Percentiles rank a stretch among this genome's conserved stretches.
These are phyloP conservation scores for Microstegium vimineum DNA, from an alignment of 176 grass and related monocot genomes.

Conservation along the genomic window DNA sequence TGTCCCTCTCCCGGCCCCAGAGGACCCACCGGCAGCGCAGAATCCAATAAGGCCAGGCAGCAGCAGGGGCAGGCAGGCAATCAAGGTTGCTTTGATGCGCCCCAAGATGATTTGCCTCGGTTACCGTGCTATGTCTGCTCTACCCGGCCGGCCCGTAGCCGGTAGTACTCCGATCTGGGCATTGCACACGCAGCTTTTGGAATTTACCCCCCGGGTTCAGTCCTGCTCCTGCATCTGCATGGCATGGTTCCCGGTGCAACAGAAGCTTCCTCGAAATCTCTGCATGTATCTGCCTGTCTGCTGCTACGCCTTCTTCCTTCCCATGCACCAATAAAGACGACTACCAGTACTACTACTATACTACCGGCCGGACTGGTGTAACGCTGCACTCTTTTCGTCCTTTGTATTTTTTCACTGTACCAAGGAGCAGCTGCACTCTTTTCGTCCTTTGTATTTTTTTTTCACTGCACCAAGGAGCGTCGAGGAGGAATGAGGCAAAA, in stretches of 20 bases:
- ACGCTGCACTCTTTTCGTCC: background rate
- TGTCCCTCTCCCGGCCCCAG: too few relatives aligned
- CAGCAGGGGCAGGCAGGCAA: too few relatives aligned
- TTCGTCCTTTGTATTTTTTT: background rate
- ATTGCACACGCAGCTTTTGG: constrained; percentile 25
- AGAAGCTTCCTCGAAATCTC: constrained; percentile 73
- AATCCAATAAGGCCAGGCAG: too few relatives aligned
- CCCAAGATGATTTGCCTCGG: too few relatives aligned
- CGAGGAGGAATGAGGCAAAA: background rate
- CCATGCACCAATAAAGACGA: constrained; percentile 36
- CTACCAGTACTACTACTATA: background rate
- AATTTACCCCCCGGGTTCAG: constrained; percentile 34
- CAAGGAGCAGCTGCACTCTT: too few relatives aligned
- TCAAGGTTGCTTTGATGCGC: too few relatives aligned
- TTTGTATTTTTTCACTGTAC: background rate
- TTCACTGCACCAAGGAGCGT: background rate
- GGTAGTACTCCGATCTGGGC: background rate
- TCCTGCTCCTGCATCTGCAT: too few relatives aligned
- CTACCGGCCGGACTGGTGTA: background rate
- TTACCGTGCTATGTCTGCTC: too few relatives aligned
- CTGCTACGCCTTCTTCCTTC: constrained; percentile 2
- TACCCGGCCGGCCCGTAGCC: too few relatives aligned
- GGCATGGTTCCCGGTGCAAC: constrained; percentile 15
- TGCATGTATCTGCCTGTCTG: constrained; percentile 23
- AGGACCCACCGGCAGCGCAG: too few relatives aligned